Evolutionary conservation across 805 yeast species (phyloP).

Genomic region (Komagataella pseudopastoris): DNA sequence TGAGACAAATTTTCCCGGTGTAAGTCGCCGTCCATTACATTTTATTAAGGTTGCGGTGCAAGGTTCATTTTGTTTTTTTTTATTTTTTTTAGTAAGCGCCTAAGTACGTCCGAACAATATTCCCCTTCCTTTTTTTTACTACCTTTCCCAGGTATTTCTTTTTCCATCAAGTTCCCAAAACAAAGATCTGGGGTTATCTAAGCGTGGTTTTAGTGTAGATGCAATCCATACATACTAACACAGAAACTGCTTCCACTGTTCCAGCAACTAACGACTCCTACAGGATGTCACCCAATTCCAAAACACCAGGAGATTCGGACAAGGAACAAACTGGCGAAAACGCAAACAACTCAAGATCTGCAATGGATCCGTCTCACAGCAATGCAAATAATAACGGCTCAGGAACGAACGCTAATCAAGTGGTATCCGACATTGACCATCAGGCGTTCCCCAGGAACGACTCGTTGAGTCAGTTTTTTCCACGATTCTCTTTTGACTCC

Average conservation of each 20-base stretch:
- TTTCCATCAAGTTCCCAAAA: neutral
- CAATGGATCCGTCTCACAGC: neutral
- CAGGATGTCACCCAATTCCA: neutral
- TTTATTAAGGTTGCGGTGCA: neutral
- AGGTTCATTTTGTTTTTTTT: neutral
- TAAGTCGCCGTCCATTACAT: neutral
- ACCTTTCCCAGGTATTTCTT: neutral
- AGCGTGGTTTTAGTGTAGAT: neutral
- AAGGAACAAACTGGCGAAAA: neutral
- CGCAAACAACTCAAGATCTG: neutral
- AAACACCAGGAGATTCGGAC: neutral
- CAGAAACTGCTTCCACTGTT: neutral
- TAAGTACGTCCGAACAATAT: neutral
- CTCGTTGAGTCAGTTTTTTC: constrained; percentile 11
- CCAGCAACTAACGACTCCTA: neutral
- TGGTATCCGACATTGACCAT: neutral
- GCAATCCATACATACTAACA: neutral
- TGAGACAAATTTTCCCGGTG: neutral
- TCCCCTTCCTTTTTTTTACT: neutral
- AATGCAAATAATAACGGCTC: neutral
- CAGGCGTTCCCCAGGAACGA: constrained; percentile 15
- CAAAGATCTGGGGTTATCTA: neutral
- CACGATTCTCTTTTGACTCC: constrained; percentile 15
- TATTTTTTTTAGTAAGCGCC: neutral
- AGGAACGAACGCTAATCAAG: neutral